Evolutionary conservation across 2,329 filamentous ascomycete species (phyloP).

Genomic region (Claviceps capensis): DNA sequence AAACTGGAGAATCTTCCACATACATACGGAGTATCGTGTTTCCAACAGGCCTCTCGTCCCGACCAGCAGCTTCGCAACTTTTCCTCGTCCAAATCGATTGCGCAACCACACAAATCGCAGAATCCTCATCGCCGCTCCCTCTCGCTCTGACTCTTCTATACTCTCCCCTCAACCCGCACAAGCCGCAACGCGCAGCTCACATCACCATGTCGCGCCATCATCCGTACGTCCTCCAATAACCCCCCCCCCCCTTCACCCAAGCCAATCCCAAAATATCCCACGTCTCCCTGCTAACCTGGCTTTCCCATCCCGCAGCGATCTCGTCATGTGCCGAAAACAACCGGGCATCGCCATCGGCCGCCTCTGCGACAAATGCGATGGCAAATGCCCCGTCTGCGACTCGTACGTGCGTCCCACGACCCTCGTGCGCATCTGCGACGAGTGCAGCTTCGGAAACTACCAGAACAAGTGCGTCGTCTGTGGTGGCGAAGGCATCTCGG

Average conservation of each 20-base stretch:
- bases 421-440: constrained; percentile 95
- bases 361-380: constrained; percentile 98
- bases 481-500: constrained; percentile 92
- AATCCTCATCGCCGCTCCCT: background rate
- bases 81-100: background rate
- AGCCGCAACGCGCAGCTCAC: background rate
- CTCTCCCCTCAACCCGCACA: background rate
- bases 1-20: constrained; percentile 16
- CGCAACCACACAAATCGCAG: background rate
- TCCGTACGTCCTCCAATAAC: constrained; percentile 45
- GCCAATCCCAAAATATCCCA: background rate
- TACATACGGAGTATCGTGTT: background rate
- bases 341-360: constrained; percentile 94
- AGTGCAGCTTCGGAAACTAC: constrained; percentile 99
- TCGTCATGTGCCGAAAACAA: constrained; percentile 99
- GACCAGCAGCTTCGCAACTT: background rate
- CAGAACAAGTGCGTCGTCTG: constrained; percentile 99
- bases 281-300: background rate
- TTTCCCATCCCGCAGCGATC: constrained; percentile 45
- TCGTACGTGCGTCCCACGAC: constrained; percentile 97
- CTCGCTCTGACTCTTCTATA: background rate
- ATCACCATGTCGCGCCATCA: constrained; percentile 80
- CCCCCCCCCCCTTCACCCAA: background rate
- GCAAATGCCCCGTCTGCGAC: constrained; percentile 98
- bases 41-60: background rate